Base-by-base conservation (phyloP, 2,329 filamentous ascomycete species). In the Aspergillus persii region DNA sequence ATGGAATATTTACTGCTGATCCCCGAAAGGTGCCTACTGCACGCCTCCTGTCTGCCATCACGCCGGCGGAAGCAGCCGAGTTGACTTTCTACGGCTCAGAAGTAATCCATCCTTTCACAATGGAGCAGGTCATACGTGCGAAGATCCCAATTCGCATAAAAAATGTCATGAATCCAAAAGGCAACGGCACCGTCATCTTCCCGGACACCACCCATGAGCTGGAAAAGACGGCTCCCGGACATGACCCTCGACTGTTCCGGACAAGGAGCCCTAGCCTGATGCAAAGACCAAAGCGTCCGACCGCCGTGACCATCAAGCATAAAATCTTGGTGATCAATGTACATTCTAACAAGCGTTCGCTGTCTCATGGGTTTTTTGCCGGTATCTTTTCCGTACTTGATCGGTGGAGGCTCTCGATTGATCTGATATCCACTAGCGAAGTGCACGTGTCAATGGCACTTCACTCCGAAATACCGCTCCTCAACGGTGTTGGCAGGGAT, bases 371-470 rank as follows among this genome's bases (percentile, higher is more conserved):
- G 48, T 99, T 99, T 79, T 90, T 99, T 70, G 94, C 93, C 53
- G 89, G 89, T 61, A 95, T 99, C 18, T 99, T 99, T 75, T 89
- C 87, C 60, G 95, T 96, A 60, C 84, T 99, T 48, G 91, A 98
- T 77, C 87, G 86, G 68, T 89, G 92, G 80, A 86, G 89, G 66
- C 85, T 99, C 60, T 96, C 91, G 0, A 95, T 99, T 51, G 95
- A 99, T 74, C 85, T 99, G 65, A 98, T 99, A 74, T 96, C 94
- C 50, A 96, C 92, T 2, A 93, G 89, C 61, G 95, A 99, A 80
- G 95, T 98, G 11, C 95, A 99, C 73, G 93, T 99, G 27, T 97
- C 93, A 55, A 93, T 99, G 87, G 95, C 96, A 8, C 87, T 99
- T 62, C 94, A 98, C 76, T 90, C 90, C 0, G 90, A 92, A 66